Conservation (phyloP, 2,329 filamentous ascomycete genomes). For the Aspergillus sergii region DNA sequence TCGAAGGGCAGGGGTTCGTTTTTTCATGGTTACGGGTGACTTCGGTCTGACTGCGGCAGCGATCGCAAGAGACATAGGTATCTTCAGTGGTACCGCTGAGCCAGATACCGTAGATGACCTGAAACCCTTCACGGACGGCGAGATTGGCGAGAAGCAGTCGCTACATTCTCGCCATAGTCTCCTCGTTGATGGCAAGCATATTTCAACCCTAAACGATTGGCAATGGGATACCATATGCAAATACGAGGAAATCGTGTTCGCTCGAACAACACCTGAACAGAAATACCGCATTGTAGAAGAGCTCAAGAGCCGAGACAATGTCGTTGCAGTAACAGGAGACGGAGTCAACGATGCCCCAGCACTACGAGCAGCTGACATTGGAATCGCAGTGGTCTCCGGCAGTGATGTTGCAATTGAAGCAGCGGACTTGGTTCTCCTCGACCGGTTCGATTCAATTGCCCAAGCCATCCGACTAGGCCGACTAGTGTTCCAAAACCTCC, state of each 20-base stretch:
- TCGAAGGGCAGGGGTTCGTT: conserved; percentile 40
- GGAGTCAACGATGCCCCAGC: conserved; percentile 42
- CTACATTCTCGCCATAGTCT: conserved; percentile 52
- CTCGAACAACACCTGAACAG: conserved; percentile 47
- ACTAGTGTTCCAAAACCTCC: conserved; percentile 40
- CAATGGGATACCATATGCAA: conserved; percentile 69
- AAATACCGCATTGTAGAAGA: conserved; percentile 48
- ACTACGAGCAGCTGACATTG: conserved; percentile 36
- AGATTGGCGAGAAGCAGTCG: conserved; percentile 21
- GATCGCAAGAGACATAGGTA: conserved; percentile 46
- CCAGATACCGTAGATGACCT: conserved; percentile 62
- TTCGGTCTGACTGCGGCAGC: conserved; percentile 44
- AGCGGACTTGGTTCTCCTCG: conserved; percentile 41
- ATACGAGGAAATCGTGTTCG: conserved; percentile 56
- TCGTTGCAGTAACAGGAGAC: conserved; percentile 46
- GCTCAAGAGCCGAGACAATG: conserved; percentile 39
- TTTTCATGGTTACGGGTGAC: conserved; percentile 50
- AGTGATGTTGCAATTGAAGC: conserved; percentile 47
- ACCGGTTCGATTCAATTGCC: conserved; percentile 38
- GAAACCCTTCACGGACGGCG: conserved; percentile 29
- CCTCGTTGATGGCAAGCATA: conserved; percentile 66
- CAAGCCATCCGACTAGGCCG: conserved; percentile 36
- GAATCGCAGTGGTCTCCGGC: conserved; percentile 39
- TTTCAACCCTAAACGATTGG: conserved; percentile 64
- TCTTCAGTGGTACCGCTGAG: conserved; percentile 44